These are phyloP conservation scores for Themeda triandra DNA, from an alignment of 176 grass and related monocot species.

Conservation along the genomic window DNA sequence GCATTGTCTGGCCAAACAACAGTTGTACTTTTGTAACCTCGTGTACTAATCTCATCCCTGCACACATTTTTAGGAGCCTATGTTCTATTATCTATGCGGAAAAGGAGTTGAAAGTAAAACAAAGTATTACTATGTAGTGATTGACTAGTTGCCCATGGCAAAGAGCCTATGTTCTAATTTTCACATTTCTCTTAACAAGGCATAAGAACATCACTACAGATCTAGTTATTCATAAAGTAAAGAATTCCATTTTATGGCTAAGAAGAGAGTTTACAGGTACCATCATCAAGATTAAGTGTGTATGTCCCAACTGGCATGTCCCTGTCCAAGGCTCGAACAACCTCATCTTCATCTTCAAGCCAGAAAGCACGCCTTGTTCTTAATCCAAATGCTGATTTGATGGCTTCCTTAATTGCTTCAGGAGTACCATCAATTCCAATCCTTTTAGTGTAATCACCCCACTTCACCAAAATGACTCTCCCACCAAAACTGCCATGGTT, in stretches of 20 bases:
- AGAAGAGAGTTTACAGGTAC: constrained; percentile 41
- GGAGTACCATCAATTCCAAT: constrained; percentile 93
- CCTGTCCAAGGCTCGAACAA: constrained; percentile 80
- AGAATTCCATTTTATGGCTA: not conserved
- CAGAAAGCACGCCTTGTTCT: constrained; percentile 96
- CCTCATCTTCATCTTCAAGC: constrained; percentile 95
- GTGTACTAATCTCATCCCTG: not conserved
- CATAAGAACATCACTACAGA: not conserved
- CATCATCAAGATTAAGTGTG: constrained; percentile 89
- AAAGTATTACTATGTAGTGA: not conserved
- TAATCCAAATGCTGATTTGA: constrained; percentile 88
- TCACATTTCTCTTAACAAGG: constrained; percentile 1
- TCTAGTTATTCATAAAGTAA: constrained; percentile 18
- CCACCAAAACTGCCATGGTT: constrained; percentile 66
- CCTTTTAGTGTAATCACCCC: constrained; percentile 86
- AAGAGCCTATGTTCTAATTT: not conserved
- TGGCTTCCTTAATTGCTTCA: constrained; percentile 93
- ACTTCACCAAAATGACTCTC: constrained; percentile 93
- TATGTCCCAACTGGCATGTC: constrained; percentile 91
- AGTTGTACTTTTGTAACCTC: not conserved
- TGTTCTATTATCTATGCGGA: not conserved
- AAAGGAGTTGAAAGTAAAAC: not conserved
- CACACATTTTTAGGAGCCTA: not conserved
- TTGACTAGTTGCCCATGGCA: not conserved
- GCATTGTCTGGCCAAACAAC: not conserved